A percentile compares a stretch with the other conserved stretches of the same genome.
phyloP scores from a whole-genome alignment of 495 filamentous ascomycete species.

The Xylaria grammica region DNA sequence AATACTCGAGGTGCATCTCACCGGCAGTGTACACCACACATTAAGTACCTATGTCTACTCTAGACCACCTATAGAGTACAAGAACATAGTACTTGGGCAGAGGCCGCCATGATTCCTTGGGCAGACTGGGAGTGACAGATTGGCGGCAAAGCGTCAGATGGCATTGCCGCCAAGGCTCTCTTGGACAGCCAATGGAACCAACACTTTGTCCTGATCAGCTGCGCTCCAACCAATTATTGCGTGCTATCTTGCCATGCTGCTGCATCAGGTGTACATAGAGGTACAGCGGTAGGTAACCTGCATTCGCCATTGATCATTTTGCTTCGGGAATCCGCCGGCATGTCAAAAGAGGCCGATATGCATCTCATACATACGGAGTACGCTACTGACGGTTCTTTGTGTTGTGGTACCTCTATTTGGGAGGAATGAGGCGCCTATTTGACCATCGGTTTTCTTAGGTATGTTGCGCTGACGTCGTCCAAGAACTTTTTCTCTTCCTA shows the following conservation, averaged over 20 bases:
- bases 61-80: conserved; percentile 4
- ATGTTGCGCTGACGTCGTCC: not conserved
- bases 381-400: not conserved
- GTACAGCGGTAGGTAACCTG: too few species aligned
- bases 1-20: too few species aligned
- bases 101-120: conserved; percentile 14
- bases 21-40: too few species aligned
- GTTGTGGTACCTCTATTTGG: not conserved
- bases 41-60: too few species aligned
- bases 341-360: conserved; percentile 15
- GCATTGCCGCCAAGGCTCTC: conserved; percentile 13
- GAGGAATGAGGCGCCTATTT: conserved; percentile 6
- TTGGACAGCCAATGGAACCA: conserved; percentile 18
- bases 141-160: conserved; percentile 28
- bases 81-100: not conserved
- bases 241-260: not conserved
- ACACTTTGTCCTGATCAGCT: conserved; percentile 19
- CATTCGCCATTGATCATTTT: conserved; percentile 14
- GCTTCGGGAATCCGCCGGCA: conserved; percentile 20
- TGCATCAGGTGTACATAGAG: conserved; percentile 11
- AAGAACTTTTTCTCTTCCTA: not conserved
- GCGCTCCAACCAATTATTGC: conserved; percentile 20
- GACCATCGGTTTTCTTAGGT: not conserved
- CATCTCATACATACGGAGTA: conserved; percentile 11
- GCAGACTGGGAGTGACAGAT: conserved; percentile 10